A percentile compares a stretch with the other conserved stretches of the same genome.
Evolutionary conservation across 371 early-diverging fungal species (phyloP).

Genomic region (Saksenaea vasiformis): DNA sequence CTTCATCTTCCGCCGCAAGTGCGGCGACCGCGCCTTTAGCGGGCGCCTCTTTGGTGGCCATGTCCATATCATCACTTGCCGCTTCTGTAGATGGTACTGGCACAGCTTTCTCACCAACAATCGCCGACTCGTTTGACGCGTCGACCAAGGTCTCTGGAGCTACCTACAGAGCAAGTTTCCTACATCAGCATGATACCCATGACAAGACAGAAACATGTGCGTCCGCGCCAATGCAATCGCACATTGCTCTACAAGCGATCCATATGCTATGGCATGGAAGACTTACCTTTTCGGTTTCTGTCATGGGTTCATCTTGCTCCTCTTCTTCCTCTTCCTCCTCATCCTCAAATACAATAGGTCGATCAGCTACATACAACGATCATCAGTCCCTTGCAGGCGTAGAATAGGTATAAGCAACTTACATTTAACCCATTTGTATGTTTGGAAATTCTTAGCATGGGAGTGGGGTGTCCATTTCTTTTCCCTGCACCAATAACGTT

Average conservation of each 20-base stretch:
- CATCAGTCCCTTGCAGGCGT: not conserved
- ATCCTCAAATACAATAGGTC: slow-evolving; percentile 33
- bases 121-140: not conserved
- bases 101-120: not conserved
- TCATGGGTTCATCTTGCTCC: slow-evolving; percentile 11
- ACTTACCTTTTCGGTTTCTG: slow-evolving; percentile 16
- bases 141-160: not conserved
- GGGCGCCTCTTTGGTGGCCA: not conserved
- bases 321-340: slow-evolving; percentile 40
- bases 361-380: slow-evolving; percentile 18
- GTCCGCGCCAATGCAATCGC: too few relatives aligned
- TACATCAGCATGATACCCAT: not conserved
- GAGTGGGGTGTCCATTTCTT: slow-evolving; percentile 61
- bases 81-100: not conserved
- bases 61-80: not conserved
- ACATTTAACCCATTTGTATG: slow-evolving; percentile 66
- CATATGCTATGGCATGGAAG: not conserved
- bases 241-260: not conserved
- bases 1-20: slow-evolving; percentile 29
- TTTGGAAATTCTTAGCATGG: slow-evolving; percentile 48
- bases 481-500: slow-evolving; percentile 39
- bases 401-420: slow-evolving; percentile 4
- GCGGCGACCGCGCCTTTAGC: slow-evolving; percentile 1
- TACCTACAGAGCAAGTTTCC: not conserved
- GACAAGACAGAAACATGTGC: too few relatives aligned